Evolutionary conservation across 371 early-diverging fungal species (phyloP), one percentile per base, ranked within the genome.

Genomic region (Lichtheimia ornata): DNA sequence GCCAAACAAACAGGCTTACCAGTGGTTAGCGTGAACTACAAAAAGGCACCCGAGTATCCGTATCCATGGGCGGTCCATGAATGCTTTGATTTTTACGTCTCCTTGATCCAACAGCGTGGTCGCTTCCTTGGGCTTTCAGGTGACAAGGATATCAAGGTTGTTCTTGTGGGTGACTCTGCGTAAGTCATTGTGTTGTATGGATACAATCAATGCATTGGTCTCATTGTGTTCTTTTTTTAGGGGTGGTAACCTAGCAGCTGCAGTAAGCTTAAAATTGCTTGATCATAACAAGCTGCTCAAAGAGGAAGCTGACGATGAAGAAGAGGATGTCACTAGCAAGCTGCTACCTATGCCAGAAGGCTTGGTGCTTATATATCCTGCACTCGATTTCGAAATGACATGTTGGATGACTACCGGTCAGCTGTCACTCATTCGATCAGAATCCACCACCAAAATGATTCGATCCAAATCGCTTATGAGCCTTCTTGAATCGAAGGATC

Each of bases 121-220:
- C 74, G 71, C 22, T 81, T 84, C 30, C 67, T 94, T 41, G 94
- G 94, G 4, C 61, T 77, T 3, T 79, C 64, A 77, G 93, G 61
- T 77, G 83, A 88, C 74, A 67, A 63, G 44, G 66, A 62, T 51
- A 55, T 67, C 66, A 81, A 66, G 49, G 79, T 96, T 44, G 84
- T 88, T 27, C 53, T 97, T n/a, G 71, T 84, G 5, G 98, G 98
- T 51, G 98, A 98, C 65, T 97, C 97, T 47, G 98, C 98, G 90
- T 92, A 83, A 84, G 89, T 82, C 3, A 24, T 18, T 41, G 25
- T 20, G 24, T 35, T 9, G 2, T 35, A 9, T 1, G 5, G 0
- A 35, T 35, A 9, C 28, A 28, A 50, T 4, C 17, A 27, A 25
- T 41, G 17, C 44, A 18, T 43, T 27, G 22, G 12, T 42, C 17